Percentiles rank a stretch among this genome's conserved stretches.
Conservation (phyloP, 1,284 basidiomycete genomes). For the Ceratobasidium sp. region DNA sequence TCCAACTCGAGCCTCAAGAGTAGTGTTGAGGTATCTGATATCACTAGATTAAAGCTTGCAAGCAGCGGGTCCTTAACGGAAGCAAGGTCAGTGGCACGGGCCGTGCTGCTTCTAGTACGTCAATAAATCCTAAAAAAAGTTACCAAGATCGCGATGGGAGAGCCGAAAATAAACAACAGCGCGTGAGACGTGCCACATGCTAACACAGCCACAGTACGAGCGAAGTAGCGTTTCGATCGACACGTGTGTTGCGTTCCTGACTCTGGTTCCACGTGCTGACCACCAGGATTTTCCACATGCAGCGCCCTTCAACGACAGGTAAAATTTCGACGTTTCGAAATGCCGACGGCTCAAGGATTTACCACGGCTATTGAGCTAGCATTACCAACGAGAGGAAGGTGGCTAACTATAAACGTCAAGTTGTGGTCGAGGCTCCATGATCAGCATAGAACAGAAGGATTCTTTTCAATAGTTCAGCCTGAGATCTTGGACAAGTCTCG, state of each 20-base stretch:
- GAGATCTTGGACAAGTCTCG: not conserved
- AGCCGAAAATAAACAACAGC: not conserved
- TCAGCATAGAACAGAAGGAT: not conserved
- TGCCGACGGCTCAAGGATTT: not conserved
- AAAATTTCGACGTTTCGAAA: not conserved
- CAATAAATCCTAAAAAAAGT: not conserved
- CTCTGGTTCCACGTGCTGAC: not conserved
- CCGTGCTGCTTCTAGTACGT: not conserved
- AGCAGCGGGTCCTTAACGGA: no score
- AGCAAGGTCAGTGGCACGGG: no score
- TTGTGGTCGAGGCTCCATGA: not conserved
- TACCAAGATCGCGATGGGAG: not conserved
- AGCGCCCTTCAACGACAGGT: not conserved
- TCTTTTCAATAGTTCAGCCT: not conserved
- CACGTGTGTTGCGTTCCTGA: not conserved
- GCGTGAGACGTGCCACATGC: not conserved
- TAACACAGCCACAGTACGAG: conserved; percentile 2
- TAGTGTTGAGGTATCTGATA: no score
- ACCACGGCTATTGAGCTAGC: not conserved
- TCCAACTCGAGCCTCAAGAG: no score
- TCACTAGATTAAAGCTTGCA: no score
- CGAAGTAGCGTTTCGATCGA: not conserved
- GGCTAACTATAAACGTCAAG: not conserved
- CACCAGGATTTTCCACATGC: no score
- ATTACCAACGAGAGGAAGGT: not conserved